These are phyloP conservation scores for Neurospora pannonica DNA, from an alignment of 495 filamentous ascomycete species.

Conservation along the genomic window DNA sequence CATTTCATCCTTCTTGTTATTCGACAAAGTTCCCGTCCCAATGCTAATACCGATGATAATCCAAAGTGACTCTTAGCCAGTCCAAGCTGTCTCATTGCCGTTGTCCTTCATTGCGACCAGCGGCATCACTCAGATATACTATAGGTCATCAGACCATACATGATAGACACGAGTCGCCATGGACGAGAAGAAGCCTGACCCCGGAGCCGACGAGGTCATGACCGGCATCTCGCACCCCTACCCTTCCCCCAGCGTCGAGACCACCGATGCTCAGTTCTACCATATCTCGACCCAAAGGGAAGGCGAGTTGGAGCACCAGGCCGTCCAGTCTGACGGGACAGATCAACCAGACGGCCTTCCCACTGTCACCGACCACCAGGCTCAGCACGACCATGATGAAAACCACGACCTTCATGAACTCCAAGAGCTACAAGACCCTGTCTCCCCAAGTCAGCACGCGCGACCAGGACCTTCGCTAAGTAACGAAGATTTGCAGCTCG, in stretches of 20 bases:
- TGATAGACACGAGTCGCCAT: constrained; percentile 2
- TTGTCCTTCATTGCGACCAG: background rate
- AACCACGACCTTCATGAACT: constrained; percentile 20
- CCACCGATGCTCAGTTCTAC: constrained; percentile 19
- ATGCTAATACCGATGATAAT: constrained; percentile 18
- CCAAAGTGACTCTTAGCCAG: constrained; percentile 4
- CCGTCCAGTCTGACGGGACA: constrained; percentile 7
- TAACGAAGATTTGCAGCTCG: constrained; percentile 41
- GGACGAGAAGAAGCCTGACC: constrained; percentile 16
- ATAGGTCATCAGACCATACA: background rate
- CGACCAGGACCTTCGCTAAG: constrained; percentile 21
- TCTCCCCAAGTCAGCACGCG: constrained; percentile 19
- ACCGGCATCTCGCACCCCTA: constrained; percentile 18
- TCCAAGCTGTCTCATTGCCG: background rate
- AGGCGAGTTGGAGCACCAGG: constrained; percentile 10
- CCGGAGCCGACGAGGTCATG: constrained; percentile 12
- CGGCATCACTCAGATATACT: background rate
- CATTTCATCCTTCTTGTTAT: background rate
- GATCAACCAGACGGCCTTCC: constrained; percentile 6
- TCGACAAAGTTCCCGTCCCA: background rate
- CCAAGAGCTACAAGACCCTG: constrained; percentile 19
- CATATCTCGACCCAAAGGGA: constrained; percentile 14
- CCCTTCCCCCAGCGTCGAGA: constrained; percentile 19
- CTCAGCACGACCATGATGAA: constrained; percentile 12
- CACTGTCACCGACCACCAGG: constrained; percentile 11